Percentiles rank a stretch among this genome's conserved stretches.
These are phyloP conservation scores for Cystobasidiaceae sp. DNA, from an alignment of 1,284 basidiomycete species.

Conservation along the genomic window DNA sequence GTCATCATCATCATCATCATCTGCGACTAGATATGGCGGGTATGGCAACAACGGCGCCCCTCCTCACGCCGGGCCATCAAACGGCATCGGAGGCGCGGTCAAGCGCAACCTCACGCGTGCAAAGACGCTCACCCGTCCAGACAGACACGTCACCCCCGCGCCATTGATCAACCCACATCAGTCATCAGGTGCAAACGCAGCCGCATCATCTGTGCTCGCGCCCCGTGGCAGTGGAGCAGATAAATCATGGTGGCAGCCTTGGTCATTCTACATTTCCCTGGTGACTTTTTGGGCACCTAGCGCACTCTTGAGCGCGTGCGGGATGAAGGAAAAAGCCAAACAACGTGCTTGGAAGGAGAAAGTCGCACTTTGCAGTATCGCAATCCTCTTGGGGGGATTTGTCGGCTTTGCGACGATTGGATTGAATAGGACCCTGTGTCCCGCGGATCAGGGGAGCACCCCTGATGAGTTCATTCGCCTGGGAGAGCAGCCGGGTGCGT, in stretches of 20 bases:
- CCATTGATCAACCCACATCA: constrained; percentile 73
- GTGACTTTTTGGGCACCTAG: constrained; percentile 89
- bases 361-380: constrained; percentile 84
- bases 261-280: constrained; percentile 72
- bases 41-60: not conserved
- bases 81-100: not conserved
- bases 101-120: constrained; percentile 54
- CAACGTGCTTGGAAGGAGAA: constrained; percentile 98
- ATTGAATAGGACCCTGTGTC: constrained; percentile 86
- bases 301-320: constrained; percentile 64
- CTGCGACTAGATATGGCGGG: not conserved
- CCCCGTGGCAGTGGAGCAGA: not conserved
- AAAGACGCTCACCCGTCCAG: constrained; percentile 93
- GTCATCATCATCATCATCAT: not conserved
- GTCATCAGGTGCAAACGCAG: constrained; percentile 20
- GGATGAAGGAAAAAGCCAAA: constrained; percentile 62
- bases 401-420: constrained; percentile 94
- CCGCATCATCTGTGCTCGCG: constrained; percentile 38
- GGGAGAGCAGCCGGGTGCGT: constrained; percentile 36
- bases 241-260: constrained; percentile 57
- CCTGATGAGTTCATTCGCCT: constrained; percentile 35
- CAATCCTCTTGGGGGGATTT: constrained; percentile 66
- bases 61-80: not conserved
- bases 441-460: constrained; percentile 49
- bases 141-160: constrained; percentile 84